Percentiles rank a stretch among this genome's conserved stretches.
Evolutionary conservation across 768 basidiomycete genomes (phyloP).

Genomic region (Kwoniella europaea): DNA sequence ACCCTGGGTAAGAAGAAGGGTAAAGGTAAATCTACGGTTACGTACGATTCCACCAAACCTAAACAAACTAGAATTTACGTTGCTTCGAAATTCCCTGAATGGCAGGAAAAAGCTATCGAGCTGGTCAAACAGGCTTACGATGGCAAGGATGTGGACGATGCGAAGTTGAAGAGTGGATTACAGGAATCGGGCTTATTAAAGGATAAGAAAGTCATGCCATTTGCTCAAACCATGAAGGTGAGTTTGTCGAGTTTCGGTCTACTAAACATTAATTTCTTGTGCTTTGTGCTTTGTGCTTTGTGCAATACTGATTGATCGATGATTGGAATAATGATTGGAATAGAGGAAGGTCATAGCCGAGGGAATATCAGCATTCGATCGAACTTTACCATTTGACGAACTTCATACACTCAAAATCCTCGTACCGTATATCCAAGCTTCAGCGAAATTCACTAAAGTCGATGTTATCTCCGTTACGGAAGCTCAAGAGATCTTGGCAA

Average conservation of each 20-base stretch:
- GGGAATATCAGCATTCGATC: slow-evolving; percentile 76
- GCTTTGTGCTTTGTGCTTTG: not conserved
- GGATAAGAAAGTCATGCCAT: slow-evolving; percentile 95
- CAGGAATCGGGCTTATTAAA: slow-evolving; percentile 79
- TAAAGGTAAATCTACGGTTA: slow-evolving; percentile 65
- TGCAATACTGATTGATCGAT: not conserved
- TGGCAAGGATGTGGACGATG: slow-evolving; percentile 72
- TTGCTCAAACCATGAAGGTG: slow-evolving; percentile 91
- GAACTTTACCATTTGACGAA: slow-evolving; percentile 82
- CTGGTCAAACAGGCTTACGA: slow-evolving; percentile 71
- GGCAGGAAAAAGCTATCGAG: slow-evolving; percentile 85
- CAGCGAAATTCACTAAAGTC: slow-evolving; percentile 52
- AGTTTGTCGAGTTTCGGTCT: slow-evolving; percentile 26
- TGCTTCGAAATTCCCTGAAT: slow-evolving; percentile 85
- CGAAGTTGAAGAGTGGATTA: slow-evolving; percentile 71
- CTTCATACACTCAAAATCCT: slow-evolving; percentile 71
- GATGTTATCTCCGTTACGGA: slow-evolving; percentile 72
- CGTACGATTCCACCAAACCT: slow-evolving; percentile 77
- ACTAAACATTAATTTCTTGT: not conserved
- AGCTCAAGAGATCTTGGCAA: slow-evolving; percentile 68
- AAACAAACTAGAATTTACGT: slow-evolving; percentile 89
- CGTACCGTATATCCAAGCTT: slow-evolving; percentile 77
- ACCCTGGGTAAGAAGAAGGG: slow-evolving; percentile 76
- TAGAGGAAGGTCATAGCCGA: slow-evolving; percentile 60
- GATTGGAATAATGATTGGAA: too few relatives aligned